Conservation (phyloP, 169 alveolate species). For the Eimeria falciformis region DNA sequence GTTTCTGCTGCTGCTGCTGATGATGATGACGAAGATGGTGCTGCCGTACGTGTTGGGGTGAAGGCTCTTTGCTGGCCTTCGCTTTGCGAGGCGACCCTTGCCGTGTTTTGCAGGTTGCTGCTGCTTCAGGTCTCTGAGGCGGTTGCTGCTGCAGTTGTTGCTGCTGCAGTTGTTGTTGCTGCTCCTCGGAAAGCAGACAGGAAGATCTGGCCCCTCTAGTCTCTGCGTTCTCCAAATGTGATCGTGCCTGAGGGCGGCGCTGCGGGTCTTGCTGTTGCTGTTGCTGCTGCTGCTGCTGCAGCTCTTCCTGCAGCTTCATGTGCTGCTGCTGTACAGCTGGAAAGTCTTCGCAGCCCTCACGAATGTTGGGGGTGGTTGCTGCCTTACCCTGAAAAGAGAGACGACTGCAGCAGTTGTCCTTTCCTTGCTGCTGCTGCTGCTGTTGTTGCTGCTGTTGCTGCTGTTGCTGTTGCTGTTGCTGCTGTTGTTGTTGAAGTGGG, state of each 20-base stretch:
- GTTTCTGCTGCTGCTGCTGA: neutral
- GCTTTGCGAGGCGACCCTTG: too few relatives aligned
- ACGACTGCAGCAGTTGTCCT: constrained; percentile 1
- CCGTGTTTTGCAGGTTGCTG: too few relatives aligned
- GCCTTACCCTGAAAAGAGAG: too few relatives aligned
- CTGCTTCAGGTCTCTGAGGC: neutral
- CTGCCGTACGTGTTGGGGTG: too few relatives aligned
- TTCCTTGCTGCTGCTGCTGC: neutral
- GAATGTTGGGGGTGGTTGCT: too few relatives aligned
- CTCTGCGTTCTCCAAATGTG: constrained; percentile 62
- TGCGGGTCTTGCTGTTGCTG: neutral
- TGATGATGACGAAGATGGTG: too few relatives aligned
- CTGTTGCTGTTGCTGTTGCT: constrained; percentile 24
- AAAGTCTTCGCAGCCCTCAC: too few relatives aligned
- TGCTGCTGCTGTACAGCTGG: neutral
- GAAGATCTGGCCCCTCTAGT: too few relatives aligned
- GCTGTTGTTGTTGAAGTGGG: neutral
- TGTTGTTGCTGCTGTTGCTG: constrained; percentile 28
- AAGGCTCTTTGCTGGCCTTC: too few relatives aligned
- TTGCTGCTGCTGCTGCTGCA: neutral
- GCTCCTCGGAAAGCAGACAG: constrained; percentile 2
- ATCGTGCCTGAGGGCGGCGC: too few relatives aligned
- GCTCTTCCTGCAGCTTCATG: neutral
- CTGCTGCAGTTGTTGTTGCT: constrained; percentile 24
- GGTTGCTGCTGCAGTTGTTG: constrained; percentile 3